Conservation (phyloP, 176 grass and related monocot species). For the Musa beccarii region DNA sequence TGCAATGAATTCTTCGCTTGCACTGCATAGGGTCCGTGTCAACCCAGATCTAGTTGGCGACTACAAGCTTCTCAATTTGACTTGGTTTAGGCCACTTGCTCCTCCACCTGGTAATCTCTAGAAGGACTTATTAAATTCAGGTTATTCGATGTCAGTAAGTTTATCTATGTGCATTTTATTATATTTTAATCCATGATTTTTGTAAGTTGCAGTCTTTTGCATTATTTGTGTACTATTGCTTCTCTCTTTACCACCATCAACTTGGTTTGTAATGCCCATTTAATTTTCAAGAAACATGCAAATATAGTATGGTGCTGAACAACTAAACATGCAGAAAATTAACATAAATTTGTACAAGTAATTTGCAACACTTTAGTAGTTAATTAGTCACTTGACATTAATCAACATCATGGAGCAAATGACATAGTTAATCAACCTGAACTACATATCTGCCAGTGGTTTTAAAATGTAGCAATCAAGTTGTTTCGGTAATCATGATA, state of each 20-base stretch:
- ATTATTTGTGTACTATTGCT: background rate
- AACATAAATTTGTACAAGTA: too few species aligned
- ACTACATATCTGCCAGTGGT: too few species aligned
- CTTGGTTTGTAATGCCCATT: background rate
- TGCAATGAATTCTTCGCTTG: constrained; percentile 68
- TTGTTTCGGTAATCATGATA: too few species aligned
- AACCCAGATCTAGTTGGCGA: constrained; percentile 72
- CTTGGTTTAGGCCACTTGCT: constrained; percentile 60
- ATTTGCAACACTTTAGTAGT: too few species aligned
- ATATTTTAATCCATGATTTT: background rate
- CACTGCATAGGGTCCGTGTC: constrained; percentile 50
- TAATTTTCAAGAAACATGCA: too few species aligned
- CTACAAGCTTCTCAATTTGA: constrained; percentile 91
- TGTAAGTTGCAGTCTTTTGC: background rate
- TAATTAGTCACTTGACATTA: too few species aligned
- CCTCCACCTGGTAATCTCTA: constrained; percentile 57
- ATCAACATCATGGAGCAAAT: too few species aligned
- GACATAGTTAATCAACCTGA: too few species aligned
- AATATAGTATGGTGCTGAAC: too few species aligned
- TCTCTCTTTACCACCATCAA: background rate
- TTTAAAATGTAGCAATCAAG: too few species aligned
- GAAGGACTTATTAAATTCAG: constrained; percentile 6
- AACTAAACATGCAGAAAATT: too few species aligned
- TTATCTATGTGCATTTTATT: background rate
- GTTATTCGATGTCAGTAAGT: background rate